phyloP scores from a whole-genome alignment of 164 flowering plant genomes.

The Cinnamomum micranthum region DNA sequence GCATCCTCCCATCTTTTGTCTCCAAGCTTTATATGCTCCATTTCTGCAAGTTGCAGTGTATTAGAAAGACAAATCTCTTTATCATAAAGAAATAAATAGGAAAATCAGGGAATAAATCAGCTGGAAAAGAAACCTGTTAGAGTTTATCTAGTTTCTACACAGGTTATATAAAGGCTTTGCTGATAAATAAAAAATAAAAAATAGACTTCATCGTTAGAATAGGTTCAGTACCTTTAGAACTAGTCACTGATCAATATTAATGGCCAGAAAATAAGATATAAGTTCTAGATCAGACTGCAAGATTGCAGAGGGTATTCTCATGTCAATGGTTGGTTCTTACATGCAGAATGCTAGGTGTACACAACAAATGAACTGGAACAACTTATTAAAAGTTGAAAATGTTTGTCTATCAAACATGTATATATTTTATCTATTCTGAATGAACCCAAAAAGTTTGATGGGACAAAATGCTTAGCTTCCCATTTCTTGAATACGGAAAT shows the following conservation, averaged over 20 bases:
- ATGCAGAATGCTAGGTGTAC: neutral
- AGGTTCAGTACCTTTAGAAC: no score
- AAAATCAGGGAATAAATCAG: neutral
- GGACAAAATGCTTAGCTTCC: no score
- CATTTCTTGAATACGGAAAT: no score
- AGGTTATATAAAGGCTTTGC: no score
- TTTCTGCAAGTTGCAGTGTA: constrained; percentile 11
- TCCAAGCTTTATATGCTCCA: constrained; percentile 19
- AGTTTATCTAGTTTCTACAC: neutral
- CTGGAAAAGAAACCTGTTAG: neutral
- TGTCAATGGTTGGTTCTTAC: neutral
- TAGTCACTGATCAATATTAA: no score
- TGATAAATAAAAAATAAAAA: no score
- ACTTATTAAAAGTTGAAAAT: no score
- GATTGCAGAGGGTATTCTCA: no score
- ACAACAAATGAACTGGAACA: neutral
- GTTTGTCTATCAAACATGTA: no score
- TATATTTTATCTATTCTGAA: neutral
- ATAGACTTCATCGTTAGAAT: no score
- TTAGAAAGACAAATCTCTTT: constrained; percentile 5
- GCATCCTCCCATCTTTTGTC: constrained; percentile 19
- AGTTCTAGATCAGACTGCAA: no score
- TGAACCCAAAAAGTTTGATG: neutral
- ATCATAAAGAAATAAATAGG: neutral
- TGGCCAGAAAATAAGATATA: neutral